phyloP scores from a whole-genome alignment of 2,329 filamentous ascomycete species.

The Botryotinia globosa region DNA sequence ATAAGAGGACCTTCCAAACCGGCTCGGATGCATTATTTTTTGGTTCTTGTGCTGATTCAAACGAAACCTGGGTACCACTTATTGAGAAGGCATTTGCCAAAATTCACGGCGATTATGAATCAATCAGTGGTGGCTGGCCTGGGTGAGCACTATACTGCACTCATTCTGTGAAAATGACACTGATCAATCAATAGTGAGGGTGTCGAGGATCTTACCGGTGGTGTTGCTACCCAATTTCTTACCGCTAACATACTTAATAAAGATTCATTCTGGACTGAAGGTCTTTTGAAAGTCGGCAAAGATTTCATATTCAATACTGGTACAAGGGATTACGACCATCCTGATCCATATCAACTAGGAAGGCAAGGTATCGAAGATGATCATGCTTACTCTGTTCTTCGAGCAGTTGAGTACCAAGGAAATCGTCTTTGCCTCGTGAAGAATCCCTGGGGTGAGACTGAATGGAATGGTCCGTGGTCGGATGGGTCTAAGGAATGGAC shows the following conservation, averaged over 20 bases:
- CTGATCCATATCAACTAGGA: slow-evolving; percentile 36
- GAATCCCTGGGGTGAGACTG: slow-evolving; percentile 59
- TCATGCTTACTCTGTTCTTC: slow-evolving; percentile 57
- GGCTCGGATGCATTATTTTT: slow-evolving; percentile 76
- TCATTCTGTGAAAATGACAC: neutral
- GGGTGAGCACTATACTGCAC: slow-evolving; percentile 29
- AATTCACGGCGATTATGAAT: slow-evolving; percentile 73
- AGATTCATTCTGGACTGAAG: slow-evolving; percentile 78
- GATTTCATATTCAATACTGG: slow-evolving; percentile 68
- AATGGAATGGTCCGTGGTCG: slow-evolving; percentile 56
- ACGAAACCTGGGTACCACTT: slow-evolving; percentile 78
- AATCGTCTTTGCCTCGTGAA: slow-evolving; percentile 50
- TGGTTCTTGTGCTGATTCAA: slow-evolving; percentile 68
- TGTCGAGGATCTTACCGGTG: slow-evolving; percentile 60
- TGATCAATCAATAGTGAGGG: slow-evolving; percentile 41
- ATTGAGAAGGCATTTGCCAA: slow-evolving; percentile 82
- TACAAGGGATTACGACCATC: slow-evolving; percentile 14
- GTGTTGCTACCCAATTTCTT: slow-evolving; percentile 65
- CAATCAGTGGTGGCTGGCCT: slow-evolving; percentile 67
- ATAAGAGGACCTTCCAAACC: slow-evolving; percentile 40
- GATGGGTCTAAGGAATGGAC: slow-evolving; percentile 53
- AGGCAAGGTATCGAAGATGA: slow-evolving; percentile 55
- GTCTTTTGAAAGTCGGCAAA: slow-evolving; percentile 74
- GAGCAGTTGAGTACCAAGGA: slow-evolving; percentile 49
- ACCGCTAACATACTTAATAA: slow-evolving; percentile 71